These are phyloP conservation scores for Ganoderma leucocontextum DNA, from an alignment of 1,284 basidiomycete species.

Conservation along the genomic window DNA sequence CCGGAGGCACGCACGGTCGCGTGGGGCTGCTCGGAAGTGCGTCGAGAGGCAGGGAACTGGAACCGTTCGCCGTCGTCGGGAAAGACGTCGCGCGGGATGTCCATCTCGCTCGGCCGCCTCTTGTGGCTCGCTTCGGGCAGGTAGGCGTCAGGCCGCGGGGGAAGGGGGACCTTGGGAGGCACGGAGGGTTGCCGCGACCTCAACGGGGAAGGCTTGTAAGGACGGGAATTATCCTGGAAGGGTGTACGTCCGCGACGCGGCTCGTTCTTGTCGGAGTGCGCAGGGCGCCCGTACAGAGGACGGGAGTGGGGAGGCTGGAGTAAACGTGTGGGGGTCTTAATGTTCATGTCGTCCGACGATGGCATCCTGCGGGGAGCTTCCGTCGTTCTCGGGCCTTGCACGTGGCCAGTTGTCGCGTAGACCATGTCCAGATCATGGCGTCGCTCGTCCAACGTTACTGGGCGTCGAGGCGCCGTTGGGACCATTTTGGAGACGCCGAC, in stretches of 20 bases:
- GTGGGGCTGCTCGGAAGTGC: constrained; percentile 13
- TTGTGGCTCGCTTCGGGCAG: constrained; percentile 4
- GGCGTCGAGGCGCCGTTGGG: not conserved
- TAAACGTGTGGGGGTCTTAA: not conserved
- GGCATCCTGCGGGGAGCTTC: constrained; percentile 18
- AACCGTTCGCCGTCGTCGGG: constrained; percentile 19
- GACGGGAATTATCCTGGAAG: constrained; percentile 11
- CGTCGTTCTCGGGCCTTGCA: not conserved
- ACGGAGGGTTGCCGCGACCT: constrained; percentile 11
- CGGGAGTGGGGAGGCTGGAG: not conserved
- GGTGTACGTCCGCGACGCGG: constrained; percentile 1
- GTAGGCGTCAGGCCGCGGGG: constrained; percentile 6
- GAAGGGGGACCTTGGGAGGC: constrained; percentile 1
- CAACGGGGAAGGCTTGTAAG: constrained; percentile 22
- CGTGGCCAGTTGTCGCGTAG: not conserved
- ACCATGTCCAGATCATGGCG: not conserved
- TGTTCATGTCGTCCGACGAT: constrained; percentile 19
- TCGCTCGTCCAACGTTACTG: not conserved
- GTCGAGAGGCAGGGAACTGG: constrained; percentile 12
- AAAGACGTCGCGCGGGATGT: constrained; percentile 28
- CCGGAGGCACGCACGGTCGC: not conserved
- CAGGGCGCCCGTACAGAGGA: constrained; percentile 13
- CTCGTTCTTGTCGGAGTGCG: constrained; percentile 13
- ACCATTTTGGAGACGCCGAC: not conserved
- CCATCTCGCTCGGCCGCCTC: constrained; percentile 18